phyloP scores from a whole-genome alignment of 768 basidiomycete species.

The Kwoniella pini region DNA sequence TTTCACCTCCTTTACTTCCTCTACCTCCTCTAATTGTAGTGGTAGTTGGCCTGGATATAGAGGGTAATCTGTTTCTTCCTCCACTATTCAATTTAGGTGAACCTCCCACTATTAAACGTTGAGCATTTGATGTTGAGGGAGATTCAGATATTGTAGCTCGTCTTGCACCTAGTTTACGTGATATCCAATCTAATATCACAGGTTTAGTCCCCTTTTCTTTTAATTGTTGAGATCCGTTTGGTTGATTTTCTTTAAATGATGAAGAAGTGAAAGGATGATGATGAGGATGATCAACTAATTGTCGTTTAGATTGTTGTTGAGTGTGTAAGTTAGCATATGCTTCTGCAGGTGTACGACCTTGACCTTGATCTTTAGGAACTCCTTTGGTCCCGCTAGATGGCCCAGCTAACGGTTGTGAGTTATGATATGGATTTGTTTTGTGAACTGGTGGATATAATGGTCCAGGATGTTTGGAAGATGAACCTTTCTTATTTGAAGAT shows the following conservation, averaged over 20 bases:
- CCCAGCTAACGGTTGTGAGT: not conserved
- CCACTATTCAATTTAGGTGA: conserved; percentile 2
- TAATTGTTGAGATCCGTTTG: conserved; percentile 16
- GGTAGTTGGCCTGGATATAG: conserved; percentile 1
- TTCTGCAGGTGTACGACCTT: conserved; percentile 26
- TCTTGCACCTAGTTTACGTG: conserved; percentile 38
- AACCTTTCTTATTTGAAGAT: not conserved
- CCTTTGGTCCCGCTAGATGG: not conserved
- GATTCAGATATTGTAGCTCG: conserved; percentile 31
- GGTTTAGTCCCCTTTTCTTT: conserved; percentile 33
- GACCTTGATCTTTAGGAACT: not conserved
- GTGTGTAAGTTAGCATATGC: conserved; percentile 37
- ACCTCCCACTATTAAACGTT: not conserved
- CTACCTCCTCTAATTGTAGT: not conserved
- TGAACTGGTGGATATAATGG: conserved; percentile 13
- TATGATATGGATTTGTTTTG: not conserved
- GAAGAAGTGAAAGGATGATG: not conserved
- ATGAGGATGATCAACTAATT: not conserved
- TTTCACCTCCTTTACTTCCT: conserved; percentile 1
- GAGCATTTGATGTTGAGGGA: not conserved
- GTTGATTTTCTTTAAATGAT: not conserved
- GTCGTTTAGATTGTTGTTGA: not conserved
- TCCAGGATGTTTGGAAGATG: not conserved
- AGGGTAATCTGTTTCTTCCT: conserved; percentile 8
- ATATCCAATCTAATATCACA: conserved; percentile 43